A percentile compares a stretch with the other conserved stretches of the same genome.
Conservation (phyloP, 202 grass and related monocot species). For the Zoysia matrella region DNA sequence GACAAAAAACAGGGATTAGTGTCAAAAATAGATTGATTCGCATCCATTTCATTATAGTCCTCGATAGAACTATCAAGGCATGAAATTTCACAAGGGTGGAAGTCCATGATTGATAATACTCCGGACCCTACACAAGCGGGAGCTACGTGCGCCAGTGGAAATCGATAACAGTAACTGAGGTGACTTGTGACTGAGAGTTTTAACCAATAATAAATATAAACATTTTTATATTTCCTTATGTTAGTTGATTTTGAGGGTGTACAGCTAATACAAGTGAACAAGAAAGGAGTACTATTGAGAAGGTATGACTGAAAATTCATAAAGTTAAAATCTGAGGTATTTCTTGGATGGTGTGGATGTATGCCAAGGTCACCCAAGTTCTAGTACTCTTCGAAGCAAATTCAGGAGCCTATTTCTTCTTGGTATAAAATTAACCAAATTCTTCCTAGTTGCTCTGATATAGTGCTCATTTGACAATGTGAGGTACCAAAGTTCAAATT, state of each 20-base stretch:
- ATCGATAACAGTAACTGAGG: not conserved
- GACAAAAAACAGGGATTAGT: not conserved
- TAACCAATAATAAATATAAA: slow-evolving; percentile 8
- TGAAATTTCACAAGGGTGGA: not conserved
- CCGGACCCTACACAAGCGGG: too few species aligned
- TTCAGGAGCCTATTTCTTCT: not conserved
- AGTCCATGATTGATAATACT: slow-evolving; percentile 1
- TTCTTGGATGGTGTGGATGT: not conserved
- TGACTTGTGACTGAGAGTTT: not conserved
- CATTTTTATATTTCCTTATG: not conserved
- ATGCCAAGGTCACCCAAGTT: not conserved
- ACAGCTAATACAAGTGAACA: slow-evolving; percentile 17
- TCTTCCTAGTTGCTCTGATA: not conserved
- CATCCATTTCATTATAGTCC: not conserved
- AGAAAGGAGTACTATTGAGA: slow-evolving; percentile 5
- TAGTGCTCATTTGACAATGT: not conserved
- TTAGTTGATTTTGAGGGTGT: not conserved
- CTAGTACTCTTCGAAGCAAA: not conserved
- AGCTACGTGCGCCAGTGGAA: too few species aligned
- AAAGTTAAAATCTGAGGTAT: slow-evolving; percentile 3
- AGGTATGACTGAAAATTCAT: slow-evolving; percentile 19
- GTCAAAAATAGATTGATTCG: slow-evolving; percentile 1
- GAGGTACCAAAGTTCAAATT: not conserved
- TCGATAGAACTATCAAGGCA: not conserved
- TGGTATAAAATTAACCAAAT: not conserved